phyloP scores from a whole-genome alignment of 2,329 filamentous ascomycete genomes.

The Cytospora piceicola region DNA sequence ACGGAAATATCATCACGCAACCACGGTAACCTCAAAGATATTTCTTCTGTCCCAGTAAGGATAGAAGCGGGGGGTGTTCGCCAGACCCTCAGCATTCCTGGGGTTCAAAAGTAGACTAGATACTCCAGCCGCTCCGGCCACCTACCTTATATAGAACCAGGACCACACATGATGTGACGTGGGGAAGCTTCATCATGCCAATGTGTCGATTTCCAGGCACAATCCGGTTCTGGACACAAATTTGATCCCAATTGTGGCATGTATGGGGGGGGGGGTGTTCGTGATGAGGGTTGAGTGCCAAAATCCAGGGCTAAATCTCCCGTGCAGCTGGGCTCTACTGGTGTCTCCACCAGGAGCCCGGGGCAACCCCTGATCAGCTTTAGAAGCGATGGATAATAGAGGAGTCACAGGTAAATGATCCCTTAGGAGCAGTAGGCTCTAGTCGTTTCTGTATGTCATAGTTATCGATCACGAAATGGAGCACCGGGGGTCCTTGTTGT shows the following conservation, averaged over 20 bases:
- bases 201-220: neutral
- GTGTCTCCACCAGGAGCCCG: neutral
- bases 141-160: neutral
- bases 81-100: too few relatives aligned
- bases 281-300: neutral
- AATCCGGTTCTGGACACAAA: neutral
- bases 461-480: neutral
- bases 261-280: neutral
- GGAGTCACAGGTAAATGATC: neutral
- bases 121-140: too few relatives aligned
- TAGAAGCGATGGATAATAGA: neutral
- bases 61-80: too few relatives aligned
- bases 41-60: too few relatives aligned
- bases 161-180: neutral
- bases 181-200: neutral
- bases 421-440: neutral
- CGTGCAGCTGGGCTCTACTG: neutral
- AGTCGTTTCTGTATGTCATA: neutral
- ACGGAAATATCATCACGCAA: neutral
- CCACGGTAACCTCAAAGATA: neutral
- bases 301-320: neutral
- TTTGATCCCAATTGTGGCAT: neutral
- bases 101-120: too few relatives aligned
- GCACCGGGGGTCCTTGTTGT: neutral
- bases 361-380: neutral